Conservation (phyloP, 257 asterid genomes). For the Nicotiana knightiana region DNA sequence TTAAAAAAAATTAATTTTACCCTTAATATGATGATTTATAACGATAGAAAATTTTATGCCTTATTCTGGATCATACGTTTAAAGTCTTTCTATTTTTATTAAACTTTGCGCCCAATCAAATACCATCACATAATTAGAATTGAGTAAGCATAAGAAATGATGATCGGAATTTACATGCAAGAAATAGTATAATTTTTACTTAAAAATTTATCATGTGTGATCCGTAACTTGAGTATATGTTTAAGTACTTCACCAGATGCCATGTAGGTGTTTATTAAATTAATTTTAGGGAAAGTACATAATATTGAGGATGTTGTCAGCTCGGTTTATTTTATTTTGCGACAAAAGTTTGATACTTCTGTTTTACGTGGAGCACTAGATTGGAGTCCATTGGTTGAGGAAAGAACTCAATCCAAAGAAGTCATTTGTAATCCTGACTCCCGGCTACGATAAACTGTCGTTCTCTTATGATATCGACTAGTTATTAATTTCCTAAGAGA, state of each 20-base stretch:
- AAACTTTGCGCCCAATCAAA: too few species aligned
- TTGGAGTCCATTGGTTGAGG: background rate
- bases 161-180: background rate
- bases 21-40: too few species aligned
- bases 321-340: background rate
- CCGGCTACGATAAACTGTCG: conserved; percentile 25
- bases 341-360: background rate
- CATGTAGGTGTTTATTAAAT: background rate
- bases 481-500: conserved; percentile 27
- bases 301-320: background rate
- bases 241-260: background rate
- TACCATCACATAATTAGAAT: too few species aligned
- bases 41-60: too few species aligned
- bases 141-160: background rate
- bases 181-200: background rate
- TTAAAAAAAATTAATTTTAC: too few species aligned
- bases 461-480: conserved; percentile 39
- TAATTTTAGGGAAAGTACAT: background rate
- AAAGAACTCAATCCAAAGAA: background rate
- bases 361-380: conserved; percentile 3
- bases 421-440: too few species aligned
- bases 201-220: background rate
- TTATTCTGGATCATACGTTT: too few species aligned
- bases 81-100: too few species aligned
- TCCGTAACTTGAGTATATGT: background rate